Conservation (phyloP, 2,329 filamentous ascomycete species). For the Aschersonia sp. region DNA sequence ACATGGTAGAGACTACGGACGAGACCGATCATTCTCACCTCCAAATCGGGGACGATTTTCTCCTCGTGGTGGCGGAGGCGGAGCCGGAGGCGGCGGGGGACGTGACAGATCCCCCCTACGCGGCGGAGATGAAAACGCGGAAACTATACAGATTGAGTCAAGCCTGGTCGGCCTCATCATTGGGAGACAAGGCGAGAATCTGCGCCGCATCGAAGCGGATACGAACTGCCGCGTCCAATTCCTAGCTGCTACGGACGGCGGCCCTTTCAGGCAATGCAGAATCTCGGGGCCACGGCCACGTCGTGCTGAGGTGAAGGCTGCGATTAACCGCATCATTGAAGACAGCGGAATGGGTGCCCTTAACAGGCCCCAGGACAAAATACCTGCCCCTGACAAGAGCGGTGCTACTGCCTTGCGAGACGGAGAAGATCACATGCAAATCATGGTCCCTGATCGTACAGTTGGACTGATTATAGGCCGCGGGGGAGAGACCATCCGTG, state of each 20-base stretch:
- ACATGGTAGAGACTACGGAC: conserved; percentile 29
- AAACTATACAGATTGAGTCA: conserved; percentile 77
- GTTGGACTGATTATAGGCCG: conserved; percentile 91
- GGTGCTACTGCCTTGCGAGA: conserved; percentile 46
- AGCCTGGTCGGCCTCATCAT: conserved; percentile 83
- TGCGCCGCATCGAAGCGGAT: conserved; percentile 71
- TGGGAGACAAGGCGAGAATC: conserved; percentile 77
- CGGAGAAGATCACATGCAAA: conserved; percentile 76
- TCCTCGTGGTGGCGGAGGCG: conserved; percentile 32
- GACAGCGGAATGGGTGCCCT: conserved; percentile 46
- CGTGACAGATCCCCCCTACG: conserved; percentile 45
- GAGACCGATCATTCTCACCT: conserved; percentile 63
- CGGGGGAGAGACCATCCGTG: conserved; percentile 82
- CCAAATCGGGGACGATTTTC: conserved; percentile 46
- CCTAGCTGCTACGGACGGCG: conserved; percentile 60
- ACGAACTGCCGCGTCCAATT: conserved; percentile 80
- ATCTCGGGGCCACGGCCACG: conserved; percentile 62
- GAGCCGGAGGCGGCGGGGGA: conserved; percentile 26
- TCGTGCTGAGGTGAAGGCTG: conserved; percentile 63
- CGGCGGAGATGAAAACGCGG: conserved; percentile 51
- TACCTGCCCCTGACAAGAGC: conserved; percentile 22
- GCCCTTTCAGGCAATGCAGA: conserved; percentile 68
- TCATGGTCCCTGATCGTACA: conserved; percentile 89
- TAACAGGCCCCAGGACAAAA: conserved; percentile 27
- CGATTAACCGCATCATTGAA: conserved; percentile 79